Evolutionary conservation across 2,329 filamentous ascomycete genomes (phyloP).

Genomic region (Calonectria pteridis): DNA sequence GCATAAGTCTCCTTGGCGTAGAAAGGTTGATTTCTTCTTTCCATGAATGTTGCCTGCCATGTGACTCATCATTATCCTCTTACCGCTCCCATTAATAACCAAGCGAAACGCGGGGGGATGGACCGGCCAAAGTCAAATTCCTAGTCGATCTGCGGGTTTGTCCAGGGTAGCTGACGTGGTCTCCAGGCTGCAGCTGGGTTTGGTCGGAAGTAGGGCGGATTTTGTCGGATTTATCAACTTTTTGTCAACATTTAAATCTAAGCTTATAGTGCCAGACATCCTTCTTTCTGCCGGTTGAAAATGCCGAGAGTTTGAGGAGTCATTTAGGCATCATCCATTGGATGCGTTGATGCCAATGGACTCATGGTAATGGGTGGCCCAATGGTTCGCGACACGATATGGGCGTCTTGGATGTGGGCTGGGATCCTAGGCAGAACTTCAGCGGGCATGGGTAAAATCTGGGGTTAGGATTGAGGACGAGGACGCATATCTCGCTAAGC

Average conservation of each 20-base stretch:
- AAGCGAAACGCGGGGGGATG: not conserved
- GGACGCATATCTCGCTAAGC: no score
- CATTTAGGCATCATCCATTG: not conserved
- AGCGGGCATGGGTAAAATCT: not conserved
- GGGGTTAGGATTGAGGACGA: not conserved
- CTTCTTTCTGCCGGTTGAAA: not conserved
- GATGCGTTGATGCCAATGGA: not conserved
- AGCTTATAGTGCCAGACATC: fast-evolving
- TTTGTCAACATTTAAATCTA: not conserved
- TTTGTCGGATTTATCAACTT: not conserved
- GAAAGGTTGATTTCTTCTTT: no score
- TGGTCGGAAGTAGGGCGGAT: not conserved
- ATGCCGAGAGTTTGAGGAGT: not conserved
- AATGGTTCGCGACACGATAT: no score
- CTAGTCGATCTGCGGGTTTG: not conserved
- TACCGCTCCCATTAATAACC: not conserved
- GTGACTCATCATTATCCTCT: not conserved
- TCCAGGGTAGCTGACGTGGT: conserved; percentile 10
- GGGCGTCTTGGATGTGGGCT: not conserved
- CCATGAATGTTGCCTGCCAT: no score
- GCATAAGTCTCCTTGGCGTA: not conserved
- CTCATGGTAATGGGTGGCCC: not conserved
- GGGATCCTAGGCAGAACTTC: not conserved
- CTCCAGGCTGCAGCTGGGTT: not conserved
- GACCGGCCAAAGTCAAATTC: not conserved